phyloP scores from a whole-genome alignment of 441 rosid genomes.

The Daphne laureola region DNA sequence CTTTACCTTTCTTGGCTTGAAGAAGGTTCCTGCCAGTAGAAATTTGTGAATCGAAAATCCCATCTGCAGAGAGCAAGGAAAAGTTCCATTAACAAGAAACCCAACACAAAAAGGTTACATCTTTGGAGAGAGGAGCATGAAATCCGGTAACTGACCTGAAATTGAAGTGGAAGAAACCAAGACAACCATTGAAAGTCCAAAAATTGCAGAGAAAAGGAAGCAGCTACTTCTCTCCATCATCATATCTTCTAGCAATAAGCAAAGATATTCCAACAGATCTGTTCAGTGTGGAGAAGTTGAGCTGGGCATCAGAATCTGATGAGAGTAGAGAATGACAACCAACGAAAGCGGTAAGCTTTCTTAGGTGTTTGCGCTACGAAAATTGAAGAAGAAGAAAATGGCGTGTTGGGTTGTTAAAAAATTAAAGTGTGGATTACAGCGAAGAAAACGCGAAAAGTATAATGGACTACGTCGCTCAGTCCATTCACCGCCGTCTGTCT shows the following conservation, averaged over 20 bases:
- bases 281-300: neutral
- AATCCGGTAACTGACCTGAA: conserved; percentile 9
- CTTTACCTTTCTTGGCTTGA: conserved; percentile 44
- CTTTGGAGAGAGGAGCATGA: neutral
- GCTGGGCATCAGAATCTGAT: too few species aligned
- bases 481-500: too few species aligned
- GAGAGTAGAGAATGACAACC: too few species aligned
- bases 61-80: conserved; percentile 23
- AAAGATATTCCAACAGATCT: neutral
- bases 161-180: conserved; percentile 14
- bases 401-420: too few species aligned
- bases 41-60: conserved; percentile 25
- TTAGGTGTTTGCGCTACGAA: too few species aligned
- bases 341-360: too few species aligned
- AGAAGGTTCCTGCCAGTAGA: conserved; percentile 39
- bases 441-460: too few species aligned
- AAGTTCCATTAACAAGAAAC: conserved; percentile 4
- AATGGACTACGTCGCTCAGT: too few species aligned
- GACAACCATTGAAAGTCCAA: conserved; percentile 15
- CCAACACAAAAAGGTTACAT: neutral
- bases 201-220: neutral
- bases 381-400: too few species aligned
- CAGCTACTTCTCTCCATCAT: conserved; percentile 15
- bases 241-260: neutral
- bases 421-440: too few species aligned